Base-by-base conservation (phyloP, 805 yeast species). In the Teunomyces funiuensis region DNA sequence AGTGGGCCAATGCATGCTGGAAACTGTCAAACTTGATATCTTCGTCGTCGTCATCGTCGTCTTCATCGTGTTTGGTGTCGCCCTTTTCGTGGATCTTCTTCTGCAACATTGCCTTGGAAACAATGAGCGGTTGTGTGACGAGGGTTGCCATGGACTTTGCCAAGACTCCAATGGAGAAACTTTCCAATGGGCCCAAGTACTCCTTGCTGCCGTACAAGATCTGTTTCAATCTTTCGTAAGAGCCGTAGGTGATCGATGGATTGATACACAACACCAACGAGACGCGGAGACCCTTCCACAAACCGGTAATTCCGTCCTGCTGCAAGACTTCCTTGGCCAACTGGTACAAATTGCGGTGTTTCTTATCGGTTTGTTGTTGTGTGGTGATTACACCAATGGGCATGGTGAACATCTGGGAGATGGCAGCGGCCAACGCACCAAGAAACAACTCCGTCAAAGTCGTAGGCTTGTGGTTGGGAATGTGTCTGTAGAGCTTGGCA, bases 211-310 rank as follows among this genome's bases (percentile, higher is more conserved):
- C 65, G 63, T 64, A 79, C 29, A 84, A 55, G 2, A 77, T 51
- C 33, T 69, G 69, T 56, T 77, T 81, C 50, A 87, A 70, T 50
- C 87, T 74, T 58, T 85, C 89, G 60, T 78, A 84, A 3, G 88
- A 73, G 6, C 95, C 91, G 57, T 87, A 88, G 2, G 96, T 88
- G 57, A 88, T 88, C 28, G 93, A 82, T 2, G 96, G 96, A 63
- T 88, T 88, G 37, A 83, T 69, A 14, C 91, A 87, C 38, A 88
- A 73, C 8, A 87, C 84, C 53, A 87, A 61, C 6, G 88, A 80
- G 6, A 88, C 95, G 60, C 87, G 83, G 43, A 88, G 73, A 0
- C 96, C 96, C 50, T 81, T 76, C 95, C 95, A 88, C 44, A 86
- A 76, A 0, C 91, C 91, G 15, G 74, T 60, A 27, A 80, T 48